Base-by-base conservation (phyloP, 768 basidiomycete genomes). In the Podaxis sp. region DNA sequence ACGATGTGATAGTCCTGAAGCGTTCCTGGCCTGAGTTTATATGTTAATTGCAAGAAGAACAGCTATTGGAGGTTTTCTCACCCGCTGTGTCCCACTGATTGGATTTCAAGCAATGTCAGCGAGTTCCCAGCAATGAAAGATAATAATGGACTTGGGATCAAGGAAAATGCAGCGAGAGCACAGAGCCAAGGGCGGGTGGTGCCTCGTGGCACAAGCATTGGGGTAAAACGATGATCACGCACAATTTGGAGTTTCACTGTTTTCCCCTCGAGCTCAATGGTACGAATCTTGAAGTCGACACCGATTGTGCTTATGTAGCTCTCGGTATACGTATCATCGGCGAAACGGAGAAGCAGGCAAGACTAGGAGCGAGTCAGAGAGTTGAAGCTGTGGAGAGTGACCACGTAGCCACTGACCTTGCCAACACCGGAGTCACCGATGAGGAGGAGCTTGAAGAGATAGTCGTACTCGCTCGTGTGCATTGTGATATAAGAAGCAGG, bases 171-270 rank as follows among this genome's bases (percentile, higher is more conserved):
- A 44, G 36, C 40, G 35, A 25, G 38, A 28, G 47, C 44, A 27
- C 6, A 50, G 5, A n/a, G 35, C 5, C 25, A 21, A 36, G 4
- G 21, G n/a, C 9, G 27, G 1, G 10, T 37, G 21, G 10, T 50
- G 59, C 59, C 59, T 61, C 59, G 46, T 61, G 59, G 59, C 52
- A 52, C n/a, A 11, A 50, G 62, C 47, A 47, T 28, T 44, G 5
- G 5, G 42, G 16, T 18, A 35, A 54, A 62, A 58, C 51, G 50
- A 58, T 44, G 59, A 46, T 77, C 46, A 79, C 95, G 76, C 69
- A 97, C 95, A 76, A 98, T 98, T 78, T 98, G 96, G 62, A 98
- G 84, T 76, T 98, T 98, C 74, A 98, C 93, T 1, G 92, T 93
- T 88, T 97, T 97, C 62, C 96, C 96, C 70, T 98, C 96, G 57